phyloP scores from a whole-genome alignment of 2,329 filamentous ascomycete species.

The Sarocladiaceae sp. region DNA sequence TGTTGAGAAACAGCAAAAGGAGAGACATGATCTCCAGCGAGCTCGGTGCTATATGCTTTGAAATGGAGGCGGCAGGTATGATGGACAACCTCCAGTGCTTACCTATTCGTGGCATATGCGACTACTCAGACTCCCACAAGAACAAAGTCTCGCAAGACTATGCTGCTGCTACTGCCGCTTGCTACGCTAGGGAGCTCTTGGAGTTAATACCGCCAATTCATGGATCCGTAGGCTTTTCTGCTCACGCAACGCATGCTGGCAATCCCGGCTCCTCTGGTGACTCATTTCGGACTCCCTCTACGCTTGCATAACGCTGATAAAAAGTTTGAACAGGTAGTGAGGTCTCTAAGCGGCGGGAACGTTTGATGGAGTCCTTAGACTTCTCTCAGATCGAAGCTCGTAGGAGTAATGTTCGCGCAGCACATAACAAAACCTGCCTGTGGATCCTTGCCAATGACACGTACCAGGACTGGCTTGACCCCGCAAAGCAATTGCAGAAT shows the following conservation, averaged over 20 bases:
- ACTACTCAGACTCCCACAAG: conserved; percentile 35
- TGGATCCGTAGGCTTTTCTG: background rate
- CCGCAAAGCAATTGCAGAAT: conserved; percentile 18
- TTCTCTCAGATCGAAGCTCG: conserved; percentile 15
- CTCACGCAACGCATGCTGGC: background rate
- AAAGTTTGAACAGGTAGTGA: background rate
- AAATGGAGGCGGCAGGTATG: conserved; percentile 25
- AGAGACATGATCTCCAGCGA: conserved; percentile 10
- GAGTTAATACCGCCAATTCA: conserved; percentile 1
- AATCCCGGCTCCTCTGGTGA: background rate
- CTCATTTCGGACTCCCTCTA: background rate
- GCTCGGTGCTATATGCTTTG: conserved; percentile 18
- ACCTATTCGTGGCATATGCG: conserved; percentile 31
- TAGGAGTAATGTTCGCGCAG: conserved; percentile 10
- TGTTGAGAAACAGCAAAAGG: conserved; percentile 10
- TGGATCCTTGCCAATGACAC: conserved; percentile 16
- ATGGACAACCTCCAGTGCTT: conserved; percentile 23
- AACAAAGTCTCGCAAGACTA: conserved; percentile 30
- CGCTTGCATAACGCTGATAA: background rate
- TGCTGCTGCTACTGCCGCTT: conserved; percentile 28
- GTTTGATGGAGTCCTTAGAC: conserved; percentile 11
- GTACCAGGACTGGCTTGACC: conserved; percentile 26
- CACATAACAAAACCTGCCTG: conserved; percentile 15
- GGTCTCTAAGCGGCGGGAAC: background rate
- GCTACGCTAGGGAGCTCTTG: conserved; percentile 13